phyloP scores from a whole-genome alignment of 2,329 filamentous ascomycete species.

The Penicillium sp. region DNA sequence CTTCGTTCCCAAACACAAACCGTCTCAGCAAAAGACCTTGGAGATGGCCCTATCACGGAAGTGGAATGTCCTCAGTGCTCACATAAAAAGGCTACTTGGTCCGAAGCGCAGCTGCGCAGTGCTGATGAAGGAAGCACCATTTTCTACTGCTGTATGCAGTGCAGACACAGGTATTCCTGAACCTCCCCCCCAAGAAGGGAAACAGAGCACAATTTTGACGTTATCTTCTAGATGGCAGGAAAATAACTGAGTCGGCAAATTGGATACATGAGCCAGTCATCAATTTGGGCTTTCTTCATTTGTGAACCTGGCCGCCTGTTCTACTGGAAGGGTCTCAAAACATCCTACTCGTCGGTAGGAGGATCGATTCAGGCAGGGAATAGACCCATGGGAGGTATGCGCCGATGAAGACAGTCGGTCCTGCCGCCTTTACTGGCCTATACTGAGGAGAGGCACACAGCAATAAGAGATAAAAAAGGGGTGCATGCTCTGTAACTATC shows the following conservation, averaged over 20 bases:
- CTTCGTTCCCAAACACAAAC: constrained; percentile 11
- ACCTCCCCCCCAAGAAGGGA: not conserved
- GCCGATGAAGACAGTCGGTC: no score
- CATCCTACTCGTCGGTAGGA: no score
- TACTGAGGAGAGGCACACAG: no score
- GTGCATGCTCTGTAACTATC: no score
- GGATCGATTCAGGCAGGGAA: no score
- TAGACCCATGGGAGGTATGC: no score
- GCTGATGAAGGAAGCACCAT: constrained; percentile 89
- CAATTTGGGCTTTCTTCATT: no score
- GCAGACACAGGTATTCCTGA: constrained; percentile 13
- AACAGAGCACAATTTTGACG: not conserved
- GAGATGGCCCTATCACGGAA: constrained; percentile 8
- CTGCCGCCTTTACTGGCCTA: no score
- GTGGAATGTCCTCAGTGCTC: constrained; percentile 19
- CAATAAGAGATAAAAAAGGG: no score
- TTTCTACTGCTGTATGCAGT: constrained; percentile 67
- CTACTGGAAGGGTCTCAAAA: no score
- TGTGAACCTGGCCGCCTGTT: no score
- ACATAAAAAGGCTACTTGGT: constrained; percentile 19
- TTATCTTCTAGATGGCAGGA: constrained; percentile 1
- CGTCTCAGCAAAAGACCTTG: constrained; percentile 6
- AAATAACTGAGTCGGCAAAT: not conserved
- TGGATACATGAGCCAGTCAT: no score
- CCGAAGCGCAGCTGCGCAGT: constrained; percentile 64